phyloP scores from a whole-genome alignment of 495 filamentous ascomycete genomes.

The Talaromyces wortmannii region DNA sequence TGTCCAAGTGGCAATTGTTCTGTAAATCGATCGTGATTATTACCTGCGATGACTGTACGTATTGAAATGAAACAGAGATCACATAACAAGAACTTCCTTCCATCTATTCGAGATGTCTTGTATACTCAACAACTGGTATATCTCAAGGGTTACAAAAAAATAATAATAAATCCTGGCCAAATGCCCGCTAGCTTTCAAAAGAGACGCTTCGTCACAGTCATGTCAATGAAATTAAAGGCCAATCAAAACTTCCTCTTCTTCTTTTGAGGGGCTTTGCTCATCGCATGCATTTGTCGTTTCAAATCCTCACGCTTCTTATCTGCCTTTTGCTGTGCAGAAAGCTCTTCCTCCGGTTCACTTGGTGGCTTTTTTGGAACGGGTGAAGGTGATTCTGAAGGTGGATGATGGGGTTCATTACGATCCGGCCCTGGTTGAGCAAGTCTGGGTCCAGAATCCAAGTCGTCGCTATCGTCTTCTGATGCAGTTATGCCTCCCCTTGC shows the following conservation, averaged over 20 bases:
- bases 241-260: slow-evolving; percentile 62
- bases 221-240: too few species aligned
- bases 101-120: too few species aligned
- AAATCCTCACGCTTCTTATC: slow-evolving; percentile 57
- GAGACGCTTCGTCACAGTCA: background rate
- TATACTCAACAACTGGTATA: too few species aligned
- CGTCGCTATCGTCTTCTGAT: background rate
- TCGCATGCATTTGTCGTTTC: slow-evolving; percentile 57
- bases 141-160: background rate
- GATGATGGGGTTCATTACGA: slow-evolving; percentile 9
- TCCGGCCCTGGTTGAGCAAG: background rate
- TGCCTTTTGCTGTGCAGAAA: slow-evolving; percentile 45
- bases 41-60: too few species aligned
- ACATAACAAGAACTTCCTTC: too few species aligned
- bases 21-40: too few species aligned
- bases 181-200: background rate
- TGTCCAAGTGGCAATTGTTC: too few species aligned
- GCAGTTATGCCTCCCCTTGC: background rate
- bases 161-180: background rate
- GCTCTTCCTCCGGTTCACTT: slow-evolving; percentile 21
- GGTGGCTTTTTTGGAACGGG: background rate
- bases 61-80: too few species aligned
- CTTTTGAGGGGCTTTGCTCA: slow-evolving; percentile 53
- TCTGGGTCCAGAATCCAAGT: background rate
- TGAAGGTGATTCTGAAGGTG: background rate